phyloP scores from a whole-genome alignment of 2,329 filamentous ascomycete genomes.

The Colletotrichum echinochloae region DNA sequence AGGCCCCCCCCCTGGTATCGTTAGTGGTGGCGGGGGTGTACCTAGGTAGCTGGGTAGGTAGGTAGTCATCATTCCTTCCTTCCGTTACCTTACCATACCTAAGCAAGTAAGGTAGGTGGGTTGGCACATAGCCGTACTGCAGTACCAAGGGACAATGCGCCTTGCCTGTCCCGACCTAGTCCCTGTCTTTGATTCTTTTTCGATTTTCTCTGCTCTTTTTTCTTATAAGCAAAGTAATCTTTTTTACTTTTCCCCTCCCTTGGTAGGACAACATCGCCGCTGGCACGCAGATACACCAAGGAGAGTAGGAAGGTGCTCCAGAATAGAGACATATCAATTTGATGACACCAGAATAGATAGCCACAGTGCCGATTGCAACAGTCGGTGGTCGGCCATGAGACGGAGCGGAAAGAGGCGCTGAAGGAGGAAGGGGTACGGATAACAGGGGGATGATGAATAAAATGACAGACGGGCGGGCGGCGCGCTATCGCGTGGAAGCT shows the following conservation, averaged over 20 bases:
- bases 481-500: conserved; percentile 6
- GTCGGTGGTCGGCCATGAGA: conserved; percentile 22
- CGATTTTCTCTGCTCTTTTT: too few relatives aligned
- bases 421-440: neutral
- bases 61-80: conserved; percentile 23
- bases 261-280: too few relatives aligned
- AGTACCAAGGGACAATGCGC: conserved; percentile 5
- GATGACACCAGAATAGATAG: neutral
- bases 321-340: conserved; percentile 2
- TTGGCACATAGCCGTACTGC: neutral
- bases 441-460: neutral
- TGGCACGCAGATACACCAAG: conserved; percentile 11
- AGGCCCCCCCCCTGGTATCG: neutral
- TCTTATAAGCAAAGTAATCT: neutral
- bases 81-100: conserved; percentile 22
- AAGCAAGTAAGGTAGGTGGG: neutral
- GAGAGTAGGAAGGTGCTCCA: conserved; percentile 1
- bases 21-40: neutral
- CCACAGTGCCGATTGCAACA: conserved; percentile 26
- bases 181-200: neutral
- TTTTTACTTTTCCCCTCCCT: too few relatives aligned
- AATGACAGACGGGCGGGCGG: neutral
- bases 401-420: neutral
- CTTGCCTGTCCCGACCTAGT: conserved; percentile 11
- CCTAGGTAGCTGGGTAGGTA: too few relatives aligned